Percentiles rank a stretch among this genome's conserved stretches.
Conservation (phyloP, 352 stramenopile genomes). For the Globisporangium middletonii region DNA sequence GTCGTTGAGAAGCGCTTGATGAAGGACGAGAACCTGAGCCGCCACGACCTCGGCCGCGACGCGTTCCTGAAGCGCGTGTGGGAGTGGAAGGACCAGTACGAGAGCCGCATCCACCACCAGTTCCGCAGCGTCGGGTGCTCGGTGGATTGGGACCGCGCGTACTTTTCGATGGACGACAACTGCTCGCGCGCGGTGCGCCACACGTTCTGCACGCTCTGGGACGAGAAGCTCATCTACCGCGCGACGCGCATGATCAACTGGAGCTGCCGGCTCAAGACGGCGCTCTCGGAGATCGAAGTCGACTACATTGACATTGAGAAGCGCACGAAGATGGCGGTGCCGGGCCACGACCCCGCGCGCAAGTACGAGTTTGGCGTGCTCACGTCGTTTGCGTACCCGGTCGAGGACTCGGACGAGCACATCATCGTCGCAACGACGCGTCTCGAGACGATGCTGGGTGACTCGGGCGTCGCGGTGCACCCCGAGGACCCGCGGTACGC, state of each 20-base stretch:
- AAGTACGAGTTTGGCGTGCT: conserved; percentile 99
- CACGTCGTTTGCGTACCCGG: conserved; percentile 96
- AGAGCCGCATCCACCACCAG: conserved; percentile 81
- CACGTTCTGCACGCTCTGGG: conserved; percentile 93
- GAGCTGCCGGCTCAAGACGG: conserved; percentile 97
- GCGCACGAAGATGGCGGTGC: conserved; percentile 93
- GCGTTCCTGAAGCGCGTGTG: conserved; percentile 94
- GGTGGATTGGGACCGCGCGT: conserved; percentile 96
- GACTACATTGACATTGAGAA: conserved; percentile 99
- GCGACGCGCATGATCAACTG: conserved; percentile 99
- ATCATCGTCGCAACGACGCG: conserved; percentile 91
- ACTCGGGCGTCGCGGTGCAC: conserved; percentile 98
- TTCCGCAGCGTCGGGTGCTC: conserved; percentile 91
- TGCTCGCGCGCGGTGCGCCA: conserved; percentile 96
- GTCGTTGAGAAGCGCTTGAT: conserved; percentile 88
- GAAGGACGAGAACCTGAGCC: conserved; percentile 75
- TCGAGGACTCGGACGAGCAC: conserved; percentile 88
- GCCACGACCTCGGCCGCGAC: conserved; percentile 89
- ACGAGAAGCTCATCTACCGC: conserved; percentile 96
- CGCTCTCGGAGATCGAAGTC: conserved; percentile 96
- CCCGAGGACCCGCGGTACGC: conserved; percentile 98
- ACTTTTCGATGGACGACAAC: conserved; percentile 99
- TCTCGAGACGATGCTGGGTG: conserved; percentile 99
- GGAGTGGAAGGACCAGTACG: conserved; percentile 96
- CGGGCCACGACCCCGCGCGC: conserved; percentile 92